A percentile compares a stretch with the other conserved stretches of the same genome.
Conservation (phyloP, 2,329 filamentous ascomycete genomes). For the Tolypocladium ophioglossoides region DNA sequence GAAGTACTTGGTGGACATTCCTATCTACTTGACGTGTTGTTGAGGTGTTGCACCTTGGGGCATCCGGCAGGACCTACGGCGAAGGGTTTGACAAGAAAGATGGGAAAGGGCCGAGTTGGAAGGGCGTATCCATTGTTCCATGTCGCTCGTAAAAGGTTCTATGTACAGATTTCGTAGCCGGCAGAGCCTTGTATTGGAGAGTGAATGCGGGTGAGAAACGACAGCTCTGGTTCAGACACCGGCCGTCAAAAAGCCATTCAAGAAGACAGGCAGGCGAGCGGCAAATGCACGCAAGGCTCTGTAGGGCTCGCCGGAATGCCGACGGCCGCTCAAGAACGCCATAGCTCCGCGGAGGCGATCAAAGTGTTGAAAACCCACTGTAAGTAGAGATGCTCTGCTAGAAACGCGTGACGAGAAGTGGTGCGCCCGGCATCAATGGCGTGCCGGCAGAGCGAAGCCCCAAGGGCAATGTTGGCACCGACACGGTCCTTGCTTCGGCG, state of each 20-base stretch:
- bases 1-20: neutral
- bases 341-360: neutral
- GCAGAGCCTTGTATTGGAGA: neutral
- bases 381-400: neutral
- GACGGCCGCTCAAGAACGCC: neutral
- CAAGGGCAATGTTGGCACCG: neutral
- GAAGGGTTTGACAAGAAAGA: neutral
- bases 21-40: no score
- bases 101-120: neutral
- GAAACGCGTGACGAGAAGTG: neutral
- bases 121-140: neutral
- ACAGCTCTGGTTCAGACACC: neutral
- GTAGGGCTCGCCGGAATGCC: neutral
- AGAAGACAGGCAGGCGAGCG: neutral
- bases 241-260: neutral
- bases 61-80: neutral
- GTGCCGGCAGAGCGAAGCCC: neutral
- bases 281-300: neutral
- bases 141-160: neutral
- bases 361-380: neutral
- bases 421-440: neutral
- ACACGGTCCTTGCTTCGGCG: neutral
- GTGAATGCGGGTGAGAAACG: neutral
- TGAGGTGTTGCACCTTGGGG: neutral
- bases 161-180: neutral